phyloP scores from a whole-genome alignment of 2,329 filamentous ascomycete genomes.

The Magnaporthales sp. region DNA sequence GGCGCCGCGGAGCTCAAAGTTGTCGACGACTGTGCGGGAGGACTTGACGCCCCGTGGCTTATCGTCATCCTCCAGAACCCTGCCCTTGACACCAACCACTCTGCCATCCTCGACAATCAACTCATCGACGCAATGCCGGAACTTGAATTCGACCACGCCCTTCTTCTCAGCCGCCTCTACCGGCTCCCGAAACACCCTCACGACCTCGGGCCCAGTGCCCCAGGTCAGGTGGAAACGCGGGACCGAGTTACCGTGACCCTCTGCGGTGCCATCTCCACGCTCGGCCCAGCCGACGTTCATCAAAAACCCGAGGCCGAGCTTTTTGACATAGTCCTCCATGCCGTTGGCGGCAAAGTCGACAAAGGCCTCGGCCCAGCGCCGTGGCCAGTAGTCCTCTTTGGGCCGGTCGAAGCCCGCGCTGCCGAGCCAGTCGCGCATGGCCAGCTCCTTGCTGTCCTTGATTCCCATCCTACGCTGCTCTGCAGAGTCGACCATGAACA shows the following conservation, averaged over 20 bases:
- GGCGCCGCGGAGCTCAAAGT: slow-evolving; percentile 42
- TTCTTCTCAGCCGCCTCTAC: slow-evolving; percentile 41
- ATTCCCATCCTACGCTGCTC: slow-evolving; percentile 50
- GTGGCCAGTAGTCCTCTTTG: slow-evolving; percentile 46
- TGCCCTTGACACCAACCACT: slow-evolving; percentile 43
- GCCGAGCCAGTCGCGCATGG: slow-evolving; percentile 50
- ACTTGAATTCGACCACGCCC: slow-evolving; percentile 45
- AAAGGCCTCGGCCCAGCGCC: slow-evolving; percentile 54
- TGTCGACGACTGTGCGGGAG: slow-evolving; percentile 35
- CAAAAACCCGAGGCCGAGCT: slow-evolving; percentile 41
- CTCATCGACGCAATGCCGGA: slow-evolving; percentile 48
- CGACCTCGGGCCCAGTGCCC: slow-evolving; percentile 53
- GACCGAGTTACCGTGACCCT: slow-evolving; percentile 53
- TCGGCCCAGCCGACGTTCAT: slow-evolving; percentile 53
- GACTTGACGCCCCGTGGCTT: slow-evolving; percentile 42
- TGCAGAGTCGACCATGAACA: slow-evolving; percentile 50
- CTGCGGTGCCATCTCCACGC: slow-evolving; percentile 44
- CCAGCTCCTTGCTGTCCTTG: slow-evolving; percentile 46
- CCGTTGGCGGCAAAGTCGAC: slow-evolving; percentile 52
- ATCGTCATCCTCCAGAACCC: slow-evolving; percentile 41
- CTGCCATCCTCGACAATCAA: slow-evolving; percentile 45
- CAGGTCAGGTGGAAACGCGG: slow-evolving; percentile 55
- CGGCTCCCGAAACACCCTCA: slow-evolving; percentile 48
- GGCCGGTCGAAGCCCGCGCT: slow-evolving; percentile 50
- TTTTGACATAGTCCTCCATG: slow-evolving; percentile 49